A percentile compares a stretch with the other conserved stretches of the same genome.
These are phyloP conservation scores for Fusarium multiceps DNA, from an alignment of 2,329 filamentous ascomycete genomes.

Conservation along the genomic window DNA sequence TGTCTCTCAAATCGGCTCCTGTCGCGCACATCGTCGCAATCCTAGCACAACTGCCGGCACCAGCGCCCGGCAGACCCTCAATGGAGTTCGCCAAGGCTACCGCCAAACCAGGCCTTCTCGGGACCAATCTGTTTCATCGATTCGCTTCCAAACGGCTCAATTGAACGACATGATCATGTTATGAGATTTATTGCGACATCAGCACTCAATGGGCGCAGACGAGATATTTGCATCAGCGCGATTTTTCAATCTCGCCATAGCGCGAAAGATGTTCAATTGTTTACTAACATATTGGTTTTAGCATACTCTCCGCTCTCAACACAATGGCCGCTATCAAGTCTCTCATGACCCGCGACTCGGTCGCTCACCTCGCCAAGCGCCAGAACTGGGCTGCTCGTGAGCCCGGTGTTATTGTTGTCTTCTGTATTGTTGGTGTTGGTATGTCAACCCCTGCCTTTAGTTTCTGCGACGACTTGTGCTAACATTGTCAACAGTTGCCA, in stretches of 20 bases:
- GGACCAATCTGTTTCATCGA: slow-evolving; percentile 2
- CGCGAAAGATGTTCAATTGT: background rate
- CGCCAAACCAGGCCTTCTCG: background rate
- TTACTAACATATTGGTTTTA: slow-evolving; percentile 26
- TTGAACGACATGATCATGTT: slow-evolving; percentile 14
- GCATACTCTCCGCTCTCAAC: slow-evolving; percentile 47
- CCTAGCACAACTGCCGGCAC: slow-evolving; percentile 20
- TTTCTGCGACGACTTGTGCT: slow-evolving; percentile 17
- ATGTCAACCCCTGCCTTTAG: slow-evolving; percentile 31
- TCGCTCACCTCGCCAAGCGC: slow-evolving; percentile 55
- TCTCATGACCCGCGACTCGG: slow-evolving; percentile 53
- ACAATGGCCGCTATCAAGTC: slow-evolving; percentile 58
- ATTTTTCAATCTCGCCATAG: background rate
- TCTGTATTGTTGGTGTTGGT: slow-evolving; percentile 57
- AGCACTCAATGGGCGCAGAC: slow-evolving; percentile 19
- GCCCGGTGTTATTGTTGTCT: slow-evolving; percentile 57
- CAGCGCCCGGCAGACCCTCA: slow-evolving; percentile 6
- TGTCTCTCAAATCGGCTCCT: slow-evolving; percentile 16
- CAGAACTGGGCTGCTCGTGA: slow-evolving; percentile 55
- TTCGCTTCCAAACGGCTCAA: slow-evolving; percentile 17
- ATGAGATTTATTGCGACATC: slow-evolving; percentile 22
- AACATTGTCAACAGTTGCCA: slow-evolving; percentile 46
- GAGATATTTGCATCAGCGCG: background rate
- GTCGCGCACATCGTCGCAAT: slow-evolving; percentile 26
- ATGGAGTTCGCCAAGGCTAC: slow-evolving; percentile 31